These are phyloP conservation scores for Eimeria mitis DNA, from an alignment of 169 alveolate species.

Conservation along the genomic window DNA sequence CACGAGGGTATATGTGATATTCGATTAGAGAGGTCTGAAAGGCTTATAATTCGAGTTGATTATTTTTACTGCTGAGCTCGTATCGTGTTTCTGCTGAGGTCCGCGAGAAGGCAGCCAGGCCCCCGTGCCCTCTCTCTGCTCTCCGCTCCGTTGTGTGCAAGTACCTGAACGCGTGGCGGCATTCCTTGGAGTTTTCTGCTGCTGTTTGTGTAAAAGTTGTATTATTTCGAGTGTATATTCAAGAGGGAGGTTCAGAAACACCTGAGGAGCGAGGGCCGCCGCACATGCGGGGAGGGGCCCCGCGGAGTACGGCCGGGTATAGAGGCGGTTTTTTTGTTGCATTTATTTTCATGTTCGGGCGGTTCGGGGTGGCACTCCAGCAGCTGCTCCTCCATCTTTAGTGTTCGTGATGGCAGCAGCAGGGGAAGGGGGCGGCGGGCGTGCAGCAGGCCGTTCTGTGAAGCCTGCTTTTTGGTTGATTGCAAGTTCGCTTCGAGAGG, in stretches of 20 bases:
- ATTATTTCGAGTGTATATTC: neutral
- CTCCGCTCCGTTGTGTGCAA: neutral
- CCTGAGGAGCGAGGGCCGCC: neutral
- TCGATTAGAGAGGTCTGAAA: neutral
- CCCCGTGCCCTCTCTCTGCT: neutral
- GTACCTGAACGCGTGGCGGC: neutral
- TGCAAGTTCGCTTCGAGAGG: slow-evolving; percentile 18
- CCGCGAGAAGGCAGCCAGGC: neutral
- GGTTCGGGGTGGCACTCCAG: neutral
- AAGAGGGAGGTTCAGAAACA: neutral
- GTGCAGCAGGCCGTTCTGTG: neutral
- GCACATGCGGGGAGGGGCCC: neutral
- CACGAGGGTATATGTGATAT: neutral
- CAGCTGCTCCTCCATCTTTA: neutral
- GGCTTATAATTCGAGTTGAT: neutral
- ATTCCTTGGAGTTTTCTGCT: neutral
- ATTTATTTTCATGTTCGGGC: neutral
- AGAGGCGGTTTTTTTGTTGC: too few species aligned
- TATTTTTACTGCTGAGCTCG: too few species aligned
- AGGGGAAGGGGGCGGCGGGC: neutral
- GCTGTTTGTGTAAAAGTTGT: neutral
- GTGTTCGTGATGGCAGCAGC: neutral
- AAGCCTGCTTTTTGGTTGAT: slow-evolving; percentile 27
- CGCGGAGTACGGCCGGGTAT: neutral
- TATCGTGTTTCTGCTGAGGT: neutral